Evolutionary conservation across 1,139 yeast genomes (phyloP).

Genomic region (Yamadazyma spencermartinsiae): DNA sequence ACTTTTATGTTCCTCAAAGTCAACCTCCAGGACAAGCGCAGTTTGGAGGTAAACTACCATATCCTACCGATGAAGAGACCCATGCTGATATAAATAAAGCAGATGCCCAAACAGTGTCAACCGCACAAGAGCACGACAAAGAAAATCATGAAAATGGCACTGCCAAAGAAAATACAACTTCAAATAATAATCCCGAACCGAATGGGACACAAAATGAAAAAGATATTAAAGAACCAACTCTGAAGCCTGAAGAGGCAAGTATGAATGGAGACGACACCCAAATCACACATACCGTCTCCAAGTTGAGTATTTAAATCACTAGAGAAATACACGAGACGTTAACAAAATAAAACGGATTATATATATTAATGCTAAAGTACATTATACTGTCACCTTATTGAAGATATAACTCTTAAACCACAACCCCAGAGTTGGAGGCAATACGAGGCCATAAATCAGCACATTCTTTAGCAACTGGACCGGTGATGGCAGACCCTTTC

Average conservation of each 20-base stretch:
- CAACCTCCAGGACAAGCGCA: constrained; percentile 19
- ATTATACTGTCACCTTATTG: constrained; percentile 69
- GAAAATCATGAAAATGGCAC: constrained; percentile 1
- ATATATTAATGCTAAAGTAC: constrained; percentile 56
- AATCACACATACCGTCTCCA: constrained; percentile 5
- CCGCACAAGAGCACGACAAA: neutral
- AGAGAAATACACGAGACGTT: neutral
- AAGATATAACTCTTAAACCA: constrained; percentile 60
- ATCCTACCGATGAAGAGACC: constrained; percentile 13
- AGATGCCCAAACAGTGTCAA: neutral
- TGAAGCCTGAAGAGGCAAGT: neutral
- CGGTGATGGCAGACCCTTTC: constrained; percentile 99
- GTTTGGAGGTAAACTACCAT: constrained; percentile 19
- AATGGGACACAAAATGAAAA: neutral
- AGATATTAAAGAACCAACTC: neutral
- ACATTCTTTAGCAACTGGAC: constrained; percentile 99
- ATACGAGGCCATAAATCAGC: constrained; percentile 99
- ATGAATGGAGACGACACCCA: constrained; percentile 2
- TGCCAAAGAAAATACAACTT: neutral
- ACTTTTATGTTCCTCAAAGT: constrained; percentile 13
- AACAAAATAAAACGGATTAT: constrained; percentile 2
- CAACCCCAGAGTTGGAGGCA: constrained; percentile 99
- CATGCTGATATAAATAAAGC: constrained; percentile 1
- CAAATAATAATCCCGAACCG: neutral
- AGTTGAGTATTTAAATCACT: constrained; percentile 6